phyloP scores from a whole-genome alignment of 495 filamentous ascomycete genomes.

The Aspergillus sparsus region DNA sequence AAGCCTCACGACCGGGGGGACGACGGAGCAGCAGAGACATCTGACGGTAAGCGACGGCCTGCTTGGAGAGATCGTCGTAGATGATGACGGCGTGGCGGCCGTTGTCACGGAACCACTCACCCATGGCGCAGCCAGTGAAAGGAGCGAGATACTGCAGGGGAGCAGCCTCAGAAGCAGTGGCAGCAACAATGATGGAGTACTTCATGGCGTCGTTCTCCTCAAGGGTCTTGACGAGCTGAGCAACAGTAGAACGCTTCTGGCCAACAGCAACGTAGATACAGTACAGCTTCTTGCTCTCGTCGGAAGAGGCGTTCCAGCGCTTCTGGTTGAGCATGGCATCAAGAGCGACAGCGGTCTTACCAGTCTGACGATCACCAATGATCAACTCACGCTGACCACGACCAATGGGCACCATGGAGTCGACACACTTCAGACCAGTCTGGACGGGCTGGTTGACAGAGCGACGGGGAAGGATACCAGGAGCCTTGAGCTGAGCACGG shows the following conservation, averaged over 20 bases:
- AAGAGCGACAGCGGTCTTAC: constrained; percentile 98
- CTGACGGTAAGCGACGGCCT: constrained; percentile 99
- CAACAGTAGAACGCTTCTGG: constrained; percentile 99
- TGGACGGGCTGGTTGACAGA: constrained; percentile 99
- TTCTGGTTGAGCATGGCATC: constrained; percentile 99
- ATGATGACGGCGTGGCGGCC: constrained; percentile 91
- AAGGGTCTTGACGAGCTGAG: constrained; percentile 98
- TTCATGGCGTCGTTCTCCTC: constrained; percentile 99
- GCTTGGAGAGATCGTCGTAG: constrained; percentile 97
- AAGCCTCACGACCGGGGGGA: constrained; percentile 99
- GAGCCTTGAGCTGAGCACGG: constrained; percentile 98
- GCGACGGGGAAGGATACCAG: constrained; percentile 92
- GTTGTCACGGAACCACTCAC: constrained; percentile 87
- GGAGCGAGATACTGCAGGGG: constrained; percentile 94
- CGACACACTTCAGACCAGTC: constrained; percentile 98
- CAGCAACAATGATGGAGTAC: constrained; percentile 93
- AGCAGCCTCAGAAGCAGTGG: constrained; percentile 96
- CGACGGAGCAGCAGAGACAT: constrained; percentile 99
- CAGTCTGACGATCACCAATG: constrained; percentile 99
- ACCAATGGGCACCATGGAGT: constrained; percentile 99
- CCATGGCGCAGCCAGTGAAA: constrained; percentile 82
- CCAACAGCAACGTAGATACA: constrained; percentile 98
- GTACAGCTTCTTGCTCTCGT: constrained; percentile 98
- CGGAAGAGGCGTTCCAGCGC: constrained; percentile 84
- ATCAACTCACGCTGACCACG: constrained; percentile 99